Conservation (phyloP, 78 protist genomes). For the Pigoraptor vietnamica region DNA sequence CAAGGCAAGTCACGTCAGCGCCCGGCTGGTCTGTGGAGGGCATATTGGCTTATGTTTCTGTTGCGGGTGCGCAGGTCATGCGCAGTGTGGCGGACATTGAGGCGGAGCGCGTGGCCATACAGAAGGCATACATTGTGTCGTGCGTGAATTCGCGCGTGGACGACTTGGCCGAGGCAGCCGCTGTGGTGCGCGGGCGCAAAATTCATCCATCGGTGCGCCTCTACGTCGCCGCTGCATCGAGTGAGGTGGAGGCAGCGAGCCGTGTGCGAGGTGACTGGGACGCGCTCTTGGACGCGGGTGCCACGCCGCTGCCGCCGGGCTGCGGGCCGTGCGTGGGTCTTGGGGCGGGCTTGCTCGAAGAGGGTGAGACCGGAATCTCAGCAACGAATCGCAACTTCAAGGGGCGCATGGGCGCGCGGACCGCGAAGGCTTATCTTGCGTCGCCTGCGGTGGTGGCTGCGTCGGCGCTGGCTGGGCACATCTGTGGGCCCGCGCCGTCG, state of each 20-base stretch:
- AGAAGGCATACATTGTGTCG: slow-evolving; percentile 62
- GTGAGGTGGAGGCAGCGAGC: slow-evolving; percentile 36
- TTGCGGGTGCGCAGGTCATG: slow-evolving; percentile 19
- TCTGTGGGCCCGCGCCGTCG: slow-evolving; percentile 3
- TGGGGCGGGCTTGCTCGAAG: slow-evolving; percentile 57
- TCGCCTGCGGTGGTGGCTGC: slow-evolving; percentile 73
- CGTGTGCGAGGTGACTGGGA: slow-evolving; percentile 52
- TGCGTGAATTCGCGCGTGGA: slow-evolving; percentile 53
- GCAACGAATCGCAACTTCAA: slow-evolving; percentile 79
- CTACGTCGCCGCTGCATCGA: slow-evolving; percentile 61
- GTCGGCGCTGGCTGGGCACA: slow-evolving; percentile 51
- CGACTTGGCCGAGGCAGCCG: slow-evolving; percentile 47
- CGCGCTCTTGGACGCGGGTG: slow-evolving; percentile 49
- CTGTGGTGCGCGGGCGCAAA: slow-evolving; percentile 22
- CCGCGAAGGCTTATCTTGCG: slow-evolving; percentile 51
- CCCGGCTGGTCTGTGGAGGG: neutral
- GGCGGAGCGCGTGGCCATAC: slow-evolving; percentile 14
- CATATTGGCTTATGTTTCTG: neutral
- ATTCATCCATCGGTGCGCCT: slow-evolving; percentile 20
- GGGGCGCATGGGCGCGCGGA: slow-evolving; percentile 61
- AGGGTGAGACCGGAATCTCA: slow-evolving; percentile 68
- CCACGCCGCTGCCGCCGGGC: slow-evolving; percentile 58
- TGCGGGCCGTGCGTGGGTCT: slow-evolving; percentile 78
- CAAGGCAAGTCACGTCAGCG: slow-evolving; percentile 18
- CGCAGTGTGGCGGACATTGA: neutral